Evolutionary conservation across 805 yeast species (phyloP).

Genomic region (Wickerhamomyces sydowiorum): DNA sequence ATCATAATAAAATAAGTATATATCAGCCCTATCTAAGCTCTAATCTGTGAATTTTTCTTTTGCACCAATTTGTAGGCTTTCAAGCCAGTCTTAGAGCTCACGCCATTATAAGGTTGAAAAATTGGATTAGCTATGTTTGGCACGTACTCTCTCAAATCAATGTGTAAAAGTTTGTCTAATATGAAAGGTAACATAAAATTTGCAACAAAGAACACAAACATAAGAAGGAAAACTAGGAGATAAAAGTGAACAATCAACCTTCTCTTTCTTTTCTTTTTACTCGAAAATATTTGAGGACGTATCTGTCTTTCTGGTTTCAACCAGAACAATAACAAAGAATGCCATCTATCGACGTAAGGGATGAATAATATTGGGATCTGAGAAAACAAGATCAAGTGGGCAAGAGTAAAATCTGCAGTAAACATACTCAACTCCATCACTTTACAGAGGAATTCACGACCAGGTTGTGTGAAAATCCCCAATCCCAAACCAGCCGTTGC

Average conservation of each 20-base stretch:
- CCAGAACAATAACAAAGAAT: slow-evolving; percentile 57
- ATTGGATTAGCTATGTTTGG: slow-evolving; percentile 31
- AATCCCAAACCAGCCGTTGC: slow-evolving; percentile 48
- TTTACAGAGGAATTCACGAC: slow-evolving; percentile 53
- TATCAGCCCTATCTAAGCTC: not conserved
- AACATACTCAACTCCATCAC: slow-evolving; percentile 51
- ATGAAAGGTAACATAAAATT: slow-evolving; percentile 37
- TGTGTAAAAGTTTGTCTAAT: slow-evolving; percentile 24
- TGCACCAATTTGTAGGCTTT: slow-evolving; percentile 11
- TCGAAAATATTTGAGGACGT: slow-evolving; percentile 39
- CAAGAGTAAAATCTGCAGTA: slow-evolving; percentile 46
- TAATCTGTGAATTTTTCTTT: slow-evolving; percentile 2
- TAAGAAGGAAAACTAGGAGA: slow-evolving; percentile 30
- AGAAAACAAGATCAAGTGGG: slow-evolving; percentile 44
- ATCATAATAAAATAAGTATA: not conserved
- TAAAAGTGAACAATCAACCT: slow-evolving; percentile 28
- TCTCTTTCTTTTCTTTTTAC: slow-evolving; percentile 35
- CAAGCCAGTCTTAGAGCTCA: slow-evolving; percentile 15
- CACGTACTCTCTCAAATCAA: slow-evolving; percentile 34
- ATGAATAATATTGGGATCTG: slow-evolving; percentile 50
- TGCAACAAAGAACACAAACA: slow-evolving; percentile 24
- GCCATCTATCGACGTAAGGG: slow-evolving; percentile 55
- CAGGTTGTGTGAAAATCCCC: slow-evolving; percentile 48
- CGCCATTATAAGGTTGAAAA: slow-evolving; percentile 38
- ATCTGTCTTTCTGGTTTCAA: slow-evolving; percentile 45